A percentile compares a stretch with the other conserved stretches of the same genome.
phyloP scores from a whole-genome alignment of 306 rosid genomes.

The Castanopsis chinensis region DNA sequence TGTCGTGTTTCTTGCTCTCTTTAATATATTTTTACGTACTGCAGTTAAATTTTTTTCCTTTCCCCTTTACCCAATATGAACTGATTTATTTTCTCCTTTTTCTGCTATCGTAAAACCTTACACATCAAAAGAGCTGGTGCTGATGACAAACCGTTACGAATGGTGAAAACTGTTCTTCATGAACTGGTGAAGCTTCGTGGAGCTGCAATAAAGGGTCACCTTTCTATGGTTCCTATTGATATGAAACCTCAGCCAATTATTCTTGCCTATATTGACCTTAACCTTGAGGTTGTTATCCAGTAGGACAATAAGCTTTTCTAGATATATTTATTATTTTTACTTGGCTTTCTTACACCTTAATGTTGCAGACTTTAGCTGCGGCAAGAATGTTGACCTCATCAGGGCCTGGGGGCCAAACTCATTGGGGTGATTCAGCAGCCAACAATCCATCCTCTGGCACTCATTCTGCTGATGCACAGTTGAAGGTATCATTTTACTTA shows the following conservation, averaged over 20 bases:
- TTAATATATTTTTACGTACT: background rate
- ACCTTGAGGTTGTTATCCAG: constrained; percentile 74
- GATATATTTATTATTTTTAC: background rate
- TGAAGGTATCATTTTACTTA: constrained; percentile 55
- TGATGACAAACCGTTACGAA: constrained; percentile 95
- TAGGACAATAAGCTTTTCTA: background rate
- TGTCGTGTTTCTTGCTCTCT: background rate
- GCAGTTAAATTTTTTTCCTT: background rate
- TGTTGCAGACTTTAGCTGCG: constrained; percentile 86
- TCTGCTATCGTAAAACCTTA: background rate
- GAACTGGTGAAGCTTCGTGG: constrained; percentile 99
- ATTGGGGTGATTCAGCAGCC: constrained; percentile 89
- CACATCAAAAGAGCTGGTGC: constrained; percentile 82
- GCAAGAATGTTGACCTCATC: constrained; percentile 99
- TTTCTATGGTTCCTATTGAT: constrained; percentile 99
- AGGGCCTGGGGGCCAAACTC: constrained; percentile 93
- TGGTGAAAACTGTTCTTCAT: constrained; percentile 98
- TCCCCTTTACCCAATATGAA: background rate
- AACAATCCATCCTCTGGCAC: constrained; percentile 85
- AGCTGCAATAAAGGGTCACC: constrained; percentile 96
- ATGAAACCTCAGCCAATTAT: constrained; percentile 96
- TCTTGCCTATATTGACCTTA: constrained; percentile 97
- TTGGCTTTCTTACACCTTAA: background rate
- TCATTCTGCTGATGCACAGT: constrained; percentile 91
- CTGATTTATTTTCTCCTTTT: constrained; percentile 20